Conservation (phyloP, 371 early-diverging fungal genomes). For the Umbelopsis sp. region DNA sequence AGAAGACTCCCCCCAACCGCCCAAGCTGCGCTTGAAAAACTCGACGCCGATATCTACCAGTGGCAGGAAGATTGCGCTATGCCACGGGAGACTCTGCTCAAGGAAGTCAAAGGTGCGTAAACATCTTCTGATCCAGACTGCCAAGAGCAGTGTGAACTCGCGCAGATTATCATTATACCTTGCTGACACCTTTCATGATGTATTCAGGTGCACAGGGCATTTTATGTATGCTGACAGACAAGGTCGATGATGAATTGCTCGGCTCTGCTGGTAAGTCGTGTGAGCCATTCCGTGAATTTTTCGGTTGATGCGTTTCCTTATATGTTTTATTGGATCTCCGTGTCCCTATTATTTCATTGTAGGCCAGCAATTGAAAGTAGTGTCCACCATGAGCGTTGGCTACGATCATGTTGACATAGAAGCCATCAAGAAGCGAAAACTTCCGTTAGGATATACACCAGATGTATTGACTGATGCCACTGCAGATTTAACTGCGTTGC, state of each 20-base stretch:
- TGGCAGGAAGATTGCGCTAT: constrained; percentile 38
- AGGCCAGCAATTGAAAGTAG: constrained; percentile 61
- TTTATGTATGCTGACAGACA: constrained; percentile 73
- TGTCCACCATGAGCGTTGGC: constrained; percentile 82
- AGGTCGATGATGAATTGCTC: constrained; percentile 71
- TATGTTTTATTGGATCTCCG: not conserved
- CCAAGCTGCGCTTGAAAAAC: constrained; percentile 31
- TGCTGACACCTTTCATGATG: too few relatives aligned
- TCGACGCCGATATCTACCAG: constrained; percentile 35
- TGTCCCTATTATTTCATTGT: constrained; percentile 7
- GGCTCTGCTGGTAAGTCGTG: constrained; percentile 55
- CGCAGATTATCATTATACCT: too few relatives aligned
- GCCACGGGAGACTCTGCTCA: constrained; percentile 33
- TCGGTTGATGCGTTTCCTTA: too few relatives aligned
- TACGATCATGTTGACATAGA: constrained; percentile 80
- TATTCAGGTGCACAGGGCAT: constrained; percentile 60
- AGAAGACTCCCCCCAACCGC: constrained; percentile 31
- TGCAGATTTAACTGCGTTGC: constrained; percentile 78
- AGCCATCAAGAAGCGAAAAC: constrained; percentile 48
- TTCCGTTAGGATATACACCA: constrained; percentile 83
- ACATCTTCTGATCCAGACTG: too few relatives aligned
- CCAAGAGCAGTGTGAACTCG: too few relatives aligned
- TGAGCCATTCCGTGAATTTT: not conserved
- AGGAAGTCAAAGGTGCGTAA: constrained; percentile 34
- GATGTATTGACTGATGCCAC: constrained; percentile 89